Evolutionary conservation across 495 filamentous ascomycete genomes (phyloP).

Genomic region (Penicillium cataractarum): DNA sequence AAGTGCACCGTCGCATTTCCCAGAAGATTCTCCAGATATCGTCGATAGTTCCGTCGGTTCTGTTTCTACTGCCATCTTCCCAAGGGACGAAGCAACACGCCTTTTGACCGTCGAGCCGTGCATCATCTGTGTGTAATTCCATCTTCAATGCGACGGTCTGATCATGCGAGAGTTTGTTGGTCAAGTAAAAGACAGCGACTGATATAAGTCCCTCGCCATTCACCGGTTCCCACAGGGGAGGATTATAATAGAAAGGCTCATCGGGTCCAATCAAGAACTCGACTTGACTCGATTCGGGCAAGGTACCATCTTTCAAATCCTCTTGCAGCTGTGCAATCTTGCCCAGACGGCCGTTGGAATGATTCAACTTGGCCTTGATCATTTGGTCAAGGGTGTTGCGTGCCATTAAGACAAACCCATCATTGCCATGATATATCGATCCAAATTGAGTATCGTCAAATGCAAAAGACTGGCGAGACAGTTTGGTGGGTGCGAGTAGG

Average conservation of each 20-base stretch:
- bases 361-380: neutral
- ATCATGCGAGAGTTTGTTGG: constrained; percentile 12
- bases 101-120: constrained; percentile 1
- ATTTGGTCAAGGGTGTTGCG: constrained; percentile 6
- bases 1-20: constrained; percentile 5
- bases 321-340: neutral
- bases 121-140: neutral
- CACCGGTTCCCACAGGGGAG: constrained; percentile 11
- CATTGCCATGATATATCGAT: constrained; percentile 4
- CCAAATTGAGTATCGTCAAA: neutral
- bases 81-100: constrained; percentile 15
- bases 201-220: neutral
- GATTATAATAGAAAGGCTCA: constrained; percentile 19
- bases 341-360: neutral
- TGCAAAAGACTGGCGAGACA: neutral
- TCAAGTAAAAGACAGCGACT: constrained; percentile 16
- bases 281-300: neutral
- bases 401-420: constrained; percentile 2
- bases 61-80: constrained; percentile 14
- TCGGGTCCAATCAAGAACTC: constrained; percentile 8
- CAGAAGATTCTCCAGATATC: constrained; percentile 21
- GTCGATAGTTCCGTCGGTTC: constrained; percentile 14
- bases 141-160: constrained; percentile 7
- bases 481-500: neutral
- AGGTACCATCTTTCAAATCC: too few relatives aligned